A percentile compares a stretch with the other conserved stretches of the same genome.
These are phyloP conservation scores for Tagetes erecta DNA, from an alignment of 129 eudicot genomes.

Conservation along the genomic window DNA sequence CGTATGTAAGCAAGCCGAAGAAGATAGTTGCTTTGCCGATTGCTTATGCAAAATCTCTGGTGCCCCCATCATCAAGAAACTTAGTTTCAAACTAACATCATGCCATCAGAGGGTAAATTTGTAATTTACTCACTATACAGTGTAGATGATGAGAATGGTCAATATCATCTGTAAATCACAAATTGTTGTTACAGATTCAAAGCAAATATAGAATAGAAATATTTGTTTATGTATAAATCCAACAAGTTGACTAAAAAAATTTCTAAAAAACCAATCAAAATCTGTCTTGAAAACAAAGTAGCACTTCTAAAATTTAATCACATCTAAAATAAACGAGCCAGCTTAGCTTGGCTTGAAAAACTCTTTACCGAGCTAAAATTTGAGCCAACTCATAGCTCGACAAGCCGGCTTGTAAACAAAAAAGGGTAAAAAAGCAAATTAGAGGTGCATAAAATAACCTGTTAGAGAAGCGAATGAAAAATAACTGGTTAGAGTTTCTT, in stretches of 20 bases:
- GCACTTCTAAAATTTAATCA: neutral
- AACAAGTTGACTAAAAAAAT: neutral
- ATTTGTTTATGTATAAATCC: constrained; percentile 19
- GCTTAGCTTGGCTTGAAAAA: too few species aligned
- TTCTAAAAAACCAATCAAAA: neutral
- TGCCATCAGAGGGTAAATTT: constrained; percentile 29
- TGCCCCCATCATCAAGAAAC: constrained; percentile 55
- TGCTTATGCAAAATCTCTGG: constrained; percentile 78
- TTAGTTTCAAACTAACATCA: constrained; percentile 25
- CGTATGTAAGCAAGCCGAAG: constrained; percentile 84
- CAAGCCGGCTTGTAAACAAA: too few species aligned
- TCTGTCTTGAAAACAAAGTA: neutral
- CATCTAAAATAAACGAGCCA: too few species aligned
- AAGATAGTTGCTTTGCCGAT: constrained; percentile 79
- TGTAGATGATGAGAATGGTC: constrained; percentile 35
- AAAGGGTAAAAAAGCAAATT: too few species aligned
- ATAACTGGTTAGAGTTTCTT: too few species aligned
- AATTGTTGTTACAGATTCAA: constrained; percentile 23
- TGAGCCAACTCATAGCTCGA: too few species aligned
- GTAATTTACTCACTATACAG: constrained; percentile 25
- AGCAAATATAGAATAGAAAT: constrained; percentile 34
- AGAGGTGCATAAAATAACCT: too few species aligned
- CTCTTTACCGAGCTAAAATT: too few species aligned
- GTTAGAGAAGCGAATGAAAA: too few species aligned
- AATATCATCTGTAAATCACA: constrained; percentile 34